Base-by-base conservation (phyloP, 2,329 filamentous ascomycete species). In the Aspergillus novoparasiticus region DNA sequence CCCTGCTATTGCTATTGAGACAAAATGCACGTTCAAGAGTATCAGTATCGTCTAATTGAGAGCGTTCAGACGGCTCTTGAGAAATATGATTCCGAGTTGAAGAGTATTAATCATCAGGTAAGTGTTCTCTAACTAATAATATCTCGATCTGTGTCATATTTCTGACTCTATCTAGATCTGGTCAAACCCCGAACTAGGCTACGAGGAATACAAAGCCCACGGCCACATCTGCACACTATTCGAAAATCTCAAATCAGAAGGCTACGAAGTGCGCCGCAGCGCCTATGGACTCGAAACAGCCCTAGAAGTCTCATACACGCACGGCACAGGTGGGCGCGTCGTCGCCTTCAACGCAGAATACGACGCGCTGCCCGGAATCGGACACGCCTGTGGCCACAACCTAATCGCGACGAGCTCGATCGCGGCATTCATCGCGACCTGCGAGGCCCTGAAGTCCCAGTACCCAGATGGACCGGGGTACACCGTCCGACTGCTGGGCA, bases 161-260 rank as follows among this genome's bases (percentile, higher is more conserved):
- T 59, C 26, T 48, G 14, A 4, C 26, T 3, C 4, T 1, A 1
- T 5, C 8, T 55, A 79, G 75, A 81, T 81, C 58, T 78, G 76
- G 69, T 73, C 75, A 43, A 77, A 85, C 59, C 84, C 84, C 0
- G 84, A 86, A 67, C 71, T 84, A 1, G 80, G 76, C 4, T 86
- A 81, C 65, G 71, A 84, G 58, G 84, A 87, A 66, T 72, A 78
- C 67, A 76, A 79, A n/a, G 84, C 85, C 1, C 83, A 86, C 64
- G 78, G 84, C 43, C 77, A 76, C 12, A 80, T 86, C 45, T 79
- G 80, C 19, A 65, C 59, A 65, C 16, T 78, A 73, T 66, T 76
- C 82, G 14, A 75, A 74, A 57, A 63, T 65, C 30, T 75, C 21
- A 41, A 67, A 19, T 64, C 67, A 0, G 76, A 79, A 10, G 83